Percentiles rank a stretch among this genome's conserved stretches.
phyloP scores from a whole-genome alignment of 2,329 filamentous ascomycete genomes.

The Geoglossum cookeanum region DNA sequence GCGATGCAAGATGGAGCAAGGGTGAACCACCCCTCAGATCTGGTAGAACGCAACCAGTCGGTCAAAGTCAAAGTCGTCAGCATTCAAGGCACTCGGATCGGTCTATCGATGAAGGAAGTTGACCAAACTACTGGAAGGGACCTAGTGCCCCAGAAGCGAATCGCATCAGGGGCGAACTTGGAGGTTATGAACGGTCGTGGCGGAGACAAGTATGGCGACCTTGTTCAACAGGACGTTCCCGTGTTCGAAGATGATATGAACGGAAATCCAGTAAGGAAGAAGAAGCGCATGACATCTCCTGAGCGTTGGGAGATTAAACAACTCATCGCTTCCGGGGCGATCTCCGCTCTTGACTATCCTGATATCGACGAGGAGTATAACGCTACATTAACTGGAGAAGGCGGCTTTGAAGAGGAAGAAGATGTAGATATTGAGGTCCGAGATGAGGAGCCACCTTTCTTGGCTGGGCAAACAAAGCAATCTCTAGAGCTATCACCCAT shows the following conservation, averaged over 20 bases:
- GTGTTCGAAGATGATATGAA: conserved; percentile 43
- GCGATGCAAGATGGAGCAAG: conserved; percentile 68
- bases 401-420: conserved; percentile 79
- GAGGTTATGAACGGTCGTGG: conserved; percentile 51
- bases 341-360: conserved; percentile 82
- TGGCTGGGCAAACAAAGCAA: conserved; percentile 91
- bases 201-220: conserved; percentile 36
- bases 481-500: conserved; percentile 90
- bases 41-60: conserved; percentile 59
- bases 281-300: conserved; percentile 89
- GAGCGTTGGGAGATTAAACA: conserved; percentile 97
- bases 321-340: conserved; percentile 83
- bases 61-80: conserved; percentile 90
- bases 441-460: conserved; percentile 90
- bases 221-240: conserved; percentile 31
- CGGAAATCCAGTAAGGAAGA: conserved; percentile 36
- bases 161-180: conserved; percentile 82
- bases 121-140: conserved; percentile 80
- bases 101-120: conserved; percentile 92
- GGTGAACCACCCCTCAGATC: conserved; percentile 79
- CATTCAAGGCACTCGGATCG: conserved; percentile 63
- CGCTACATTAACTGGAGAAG: conserved; percentile 67
- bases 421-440: conserved; percentile 93
- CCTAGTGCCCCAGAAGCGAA: conserved; percentile 53
- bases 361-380: conserved; percentile 91